A percentile compares a stretch with the other conserved stretches of the same genome.
phyloP scores from a whole-genome alignment of 2,329 filamentous ascomycete species.

The Pseudohalonectria lignicola region DNA sequence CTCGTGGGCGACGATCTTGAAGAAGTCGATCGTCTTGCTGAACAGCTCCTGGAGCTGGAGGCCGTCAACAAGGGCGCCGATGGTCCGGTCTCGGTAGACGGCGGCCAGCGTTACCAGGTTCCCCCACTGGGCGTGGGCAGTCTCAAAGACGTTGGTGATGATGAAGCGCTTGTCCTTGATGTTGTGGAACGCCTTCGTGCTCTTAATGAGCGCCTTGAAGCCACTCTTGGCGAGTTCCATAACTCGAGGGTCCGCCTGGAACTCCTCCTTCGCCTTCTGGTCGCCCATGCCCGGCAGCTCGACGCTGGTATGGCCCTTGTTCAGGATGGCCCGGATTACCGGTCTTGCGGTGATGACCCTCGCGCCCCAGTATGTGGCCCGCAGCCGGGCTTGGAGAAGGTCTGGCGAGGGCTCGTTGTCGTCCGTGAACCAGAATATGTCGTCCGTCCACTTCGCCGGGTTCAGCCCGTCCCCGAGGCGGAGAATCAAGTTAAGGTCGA shows the following conservation, averaged over 20 bases:
- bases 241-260: constrained; percentile 24
- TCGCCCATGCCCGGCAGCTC: too few relatives aligned
- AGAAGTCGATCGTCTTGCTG: constrained; percentile 63
- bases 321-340: constrained; percentile 49
- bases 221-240: constrained; percentile 48
- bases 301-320: too few relatives aligned
- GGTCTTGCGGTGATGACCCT: constrained; percentile 82
- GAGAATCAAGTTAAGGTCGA: too few relatives aligned
- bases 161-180: constrained; percentile 60
- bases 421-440: too few relatives aligned
- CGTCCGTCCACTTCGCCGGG: not conserved
- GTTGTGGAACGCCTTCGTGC: constrained; percentile 70
- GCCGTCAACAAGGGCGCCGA: constrained; percentile 46
- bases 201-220: constrained; percentile 67
- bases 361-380: constrained; percentile 91
- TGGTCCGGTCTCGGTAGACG: constrained; percentile 56
- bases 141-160: constrained; percentile 94
- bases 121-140: constrained; percentile 94
- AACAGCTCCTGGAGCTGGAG: constrained; percentile 50
- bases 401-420: too few relatives aligned
- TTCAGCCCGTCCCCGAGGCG: not conserved
- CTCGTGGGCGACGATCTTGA: constrained; percentile 57
- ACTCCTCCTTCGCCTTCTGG: too few relatives aligned
- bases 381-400: constrained; percentile 72
- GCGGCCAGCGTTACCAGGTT: constrained; percentile 84